These are phyloP conservation scores for Phytophthora pistaciae DNA, from an alignment of 352 stramenopile genomes.

Conservation along the genomic window DNA sequence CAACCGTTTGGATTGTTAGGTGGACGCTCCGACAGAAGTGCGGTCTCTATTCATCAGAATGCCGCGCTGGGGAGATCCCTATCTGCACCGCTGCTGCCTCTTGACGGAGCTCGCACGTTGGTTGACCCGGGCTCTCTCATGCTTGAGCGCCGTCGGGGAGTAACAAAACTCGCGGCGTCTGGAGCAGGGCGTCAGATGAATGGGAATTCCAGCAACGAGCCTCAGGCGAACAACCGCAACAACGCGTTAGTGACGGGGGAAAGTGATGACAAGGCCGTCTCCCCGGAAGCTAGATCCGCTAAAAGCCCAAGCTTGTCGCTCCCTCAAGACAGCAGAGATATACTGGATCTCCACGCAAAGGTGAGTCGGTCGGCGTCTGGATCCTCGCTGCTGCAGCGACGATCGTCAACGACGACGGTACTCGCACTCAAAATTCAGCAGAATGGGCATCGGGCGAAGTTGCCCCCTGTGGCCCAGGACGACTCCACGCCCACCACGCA, in stretches of 20 bases:
- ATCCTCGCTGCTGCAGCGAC: slow-evolving; percentile 9
- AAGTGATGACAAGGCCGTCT: neutral
- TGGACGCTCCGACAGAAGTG: neutral
- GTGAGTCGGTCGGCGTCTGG: slow-evolving; percentile 17
- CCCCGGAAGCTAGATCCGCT: neutral
- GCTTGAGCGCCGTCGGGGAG: slow-evolving; percentile 36
- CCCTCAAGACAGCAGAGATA: slow-evolving; percentile 11
- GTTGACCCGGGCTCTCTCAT: slow-evolving; percentile 48
- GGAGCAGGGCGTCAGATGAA: neutral
- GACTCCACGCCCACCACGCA: slow-evolving; percentile 4
- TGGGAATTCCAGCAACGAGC: slow-evolving; percentile 2
- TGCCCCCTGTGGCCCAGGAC: slow-evolving; percentile 18
- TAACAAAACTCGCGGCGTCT: slow-evolving; percentile 1
- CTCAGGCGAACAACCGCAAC: slow-evolving; percentile 1
- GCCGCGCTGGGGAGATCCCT: slow-evolving; percentile 30
- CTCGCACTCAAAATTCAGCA: slow-evolving; percentile 16
- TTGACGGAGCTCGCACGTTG: slow-evolving; percentile 34
- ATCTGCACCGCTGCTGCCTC: slow-evolving; percentile 44
- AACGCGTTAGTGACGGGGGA: neutral
- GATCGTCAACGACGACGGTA: slow-evolving; percentile 12
- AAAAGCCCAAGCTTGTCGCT: slow-evolving; percentile 19
- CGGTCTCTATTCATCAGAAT: slow-evolving; percentile 2
- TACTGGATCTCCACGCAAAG: slow-evolving; percentile 7
- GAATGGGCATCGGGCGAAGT: slow-evolving; percentile 13
- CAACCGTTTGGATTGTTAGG: slow-evolving; percentile 17